A percentile compares a stretch with the other conserved stretches of the same genome.
phyloP scores from a whole-genome alignment of 1,284 basidiomycete genomes.

The Trichosporon faecale region DNA sequence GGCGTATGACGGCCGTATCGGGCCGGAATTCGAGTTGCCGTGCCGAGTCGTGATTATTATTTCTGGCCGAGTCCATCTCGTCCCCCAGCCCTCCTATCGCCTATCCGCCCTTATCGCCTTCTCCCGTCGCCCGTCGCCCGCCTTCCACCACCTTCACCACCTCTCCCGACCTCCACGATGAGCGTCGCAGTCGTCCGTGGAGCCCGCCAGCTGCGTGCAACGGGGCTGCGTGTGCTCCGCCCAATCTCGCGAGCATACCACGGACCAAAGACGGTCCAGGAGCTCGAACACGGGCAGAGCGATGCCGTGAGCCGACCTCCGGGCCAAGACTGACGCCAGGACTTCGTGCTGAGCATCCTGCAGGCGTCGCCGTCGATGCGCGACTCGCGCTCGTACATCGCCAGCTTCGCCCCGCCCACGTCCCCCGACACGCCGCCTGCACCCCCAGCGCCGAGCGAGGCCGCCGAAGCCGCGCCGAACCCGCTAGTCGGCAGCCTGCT shows the following conservation, averaged over 20 bases:
- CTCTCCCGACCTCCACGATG: not conserved
- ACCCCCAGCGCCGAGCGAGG: slow-evolving; percentile 26
- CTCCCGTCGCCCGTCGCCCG: not conserved
- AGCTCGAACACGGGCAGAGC: slow-evolving; percentile 11
- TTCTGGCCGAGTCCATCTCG: not conserved
- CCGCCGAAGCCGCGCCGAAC: slow-evolving; percentile 47
- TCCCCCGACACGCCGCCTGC: slow-evolving; percentile 29
- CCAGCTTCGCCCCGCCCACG: slow-evolving; percentile 64
- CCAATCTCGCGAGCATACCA: not conserved
- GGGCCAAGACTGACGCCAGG: slow-evolving; percentile 57
- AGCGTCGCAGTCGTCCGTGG: not conserved
- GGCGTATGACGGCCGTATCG: slow-evolving; percentile 1
- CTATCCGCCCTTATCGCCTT: not conserved
- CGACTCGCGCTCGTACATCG: slow-evolving; percentile 85
- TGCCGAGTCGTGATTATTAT: slow-evolving; percentile 3
- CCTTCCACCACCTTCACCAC: not conserved
- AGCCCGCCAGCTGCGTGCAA: not conserved
- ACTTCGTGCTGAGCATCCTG: slow-evolving; percentile 93
- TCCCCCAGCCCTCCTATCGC: not conserved
- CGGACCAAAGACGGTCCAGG: not conserved
- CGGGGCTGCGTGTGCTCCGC: not conserved
- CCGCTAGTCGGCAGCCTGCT: slow-evolving; percentile 76
- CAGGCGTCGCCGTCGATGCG: slow-evolving; percentile 87
- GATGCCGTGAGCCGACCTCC: not conserved
- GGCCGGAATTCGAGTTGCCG: slow-evolving; percentile 6